Evolutionary conservation across 2,329 filamentous ascomycete genomes (phyloP).

Genomic region (Pseudogymnoascus sp.): DNA sequence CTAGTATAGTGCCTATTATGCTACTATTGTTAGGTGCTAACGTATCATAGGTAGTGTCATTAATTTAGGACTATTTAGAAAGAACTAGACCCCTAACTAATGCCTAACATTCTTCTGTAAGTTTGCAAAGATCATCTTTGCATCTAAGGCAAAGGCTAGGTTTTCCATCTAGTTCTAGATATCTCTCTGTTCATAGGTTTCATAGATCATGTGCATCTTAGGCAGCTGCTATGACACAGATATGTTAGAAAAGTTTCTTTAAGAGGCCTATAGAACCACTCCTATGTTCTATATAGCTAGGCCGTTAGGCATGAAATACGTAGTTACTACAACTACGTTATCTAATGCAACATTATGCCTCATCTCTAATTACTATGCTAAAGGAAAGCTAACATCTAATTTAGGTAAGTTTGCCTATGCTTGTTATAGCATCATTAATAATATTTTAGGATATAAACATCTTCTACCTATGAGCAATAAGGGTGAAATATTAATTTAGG

Average conservation of each 20-base stretch:
- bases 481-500: conserved; percentile 19
- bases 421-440: too few relatives aligned
- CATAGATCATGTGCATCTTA: neutral
- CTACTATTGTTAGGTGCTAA: neutral
- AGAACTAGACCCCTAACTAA: neutral
- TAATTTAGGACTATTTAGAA: neutral
- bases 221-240: conserved; percentile 14
- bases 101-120: neutral
- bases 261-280: conserved; percentile 14
- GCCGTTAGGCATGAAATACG: conserved; percentile 18
- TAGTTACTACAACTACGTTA: conserved; percentile 20
- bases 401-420: too few relatives aligned
- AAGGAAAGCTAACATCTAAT: too few relatives aligned
- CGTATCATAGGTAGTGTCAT: conserved; percentile 17
- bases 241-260: conserved; percentile 16
- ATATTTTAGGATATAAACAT: too few relatives aligned
- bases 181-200: neutral
- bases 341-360: neutral
- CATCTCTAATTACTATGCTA: too few relatives aligned
- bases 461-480: conserved; percentile 4
- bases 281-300: conserved; percentile 16
- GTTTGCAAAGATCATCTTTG: neutral
- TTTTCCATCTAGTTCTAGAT: neutral
- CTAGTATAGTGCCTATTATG: conserved; percentile 15
- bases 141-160: neutral